Evolutionary conservation across 441 rosid genomes (phyloP), one percentile per base, ranked within the genome.

Genomic region (Corymbia calophylla): DNA sequence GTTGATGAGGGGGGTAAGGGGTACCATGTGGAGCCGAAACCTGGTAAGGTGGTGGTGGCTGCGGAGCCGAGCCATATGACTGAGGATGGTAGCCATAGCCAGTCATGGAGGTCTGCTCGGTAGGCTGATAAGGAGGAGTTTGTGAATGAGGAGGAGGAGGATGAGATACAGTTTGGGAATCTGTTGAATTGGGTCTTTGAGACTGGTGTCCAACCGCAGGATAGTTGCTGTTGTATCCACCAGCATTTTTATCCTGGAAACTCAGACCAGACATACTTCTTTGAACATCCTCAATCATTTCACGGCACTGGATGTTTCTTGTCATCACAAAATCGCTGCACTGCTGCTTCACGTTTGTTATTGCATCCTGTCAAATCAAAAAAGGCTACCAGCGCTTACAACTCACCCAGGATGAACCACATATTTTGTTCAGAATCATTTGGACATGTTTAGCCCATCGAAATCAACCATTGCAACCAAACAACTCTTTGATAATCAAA

Each of bases 241-340:
- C 96, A 1, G 95, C 51, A 90, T 66, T 96, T 92, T 94, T 96
- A 62, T 96, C 99, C 92, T 96, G 99, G 92, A 98, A 98, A 93
- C 95, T 95, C 87, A 98, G 93, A 89, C 99, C 97, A 4, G 98
- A 95, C 96, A 98, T 94, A 88, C 95, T 94, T 90, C 99, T 94
- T 90, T 98, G 99, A 58, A 97, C 99, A 90, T 97, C 99, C 89
- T 96, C 99, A 15, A 97, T 96, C 99, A 98, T 98, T 92, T 98
- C 99, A 89, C 95, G 96, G 91, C 99, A 96, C 90, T 98, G 99
- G 88, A 97, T 98, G 93, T 93, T 97, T 93, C 99, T 94, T 85
- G 99, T 98, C 99, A 98, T 96, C 89, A 94, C 97, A 93, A 96
- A 98, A 92, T 98, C 99, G 89, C 97, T 98, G 93, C 98, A 97